Base-by-base conservation (phyloP, 805 yeast genomes). In the Candida methanosorbosa region DNA sequence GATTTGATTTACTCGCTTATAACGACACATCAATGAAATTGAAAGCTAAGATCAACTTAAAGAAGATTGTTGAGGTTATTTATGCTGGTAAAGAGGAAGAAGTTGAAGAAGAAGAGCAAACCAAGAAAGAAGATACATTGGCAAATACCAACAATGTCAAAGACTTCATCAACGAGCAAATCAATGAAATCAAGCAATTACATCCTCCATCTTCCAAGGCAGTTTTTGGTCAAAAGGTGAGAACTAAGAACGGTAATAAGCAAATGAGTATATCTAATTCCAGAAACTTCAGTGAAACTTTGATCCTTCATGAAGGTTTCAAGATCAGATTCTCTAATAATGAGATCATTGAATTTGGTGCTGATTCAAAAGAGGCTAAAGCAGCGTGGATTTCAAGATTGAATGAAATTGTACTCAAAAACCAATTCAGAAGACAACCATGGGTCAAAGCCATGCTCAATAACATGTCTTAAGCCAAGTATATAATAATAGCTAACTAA, bases 281-380 rank as follows among this genome's bases (percentile, higher is more conserved):
- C 40, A 66, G 92, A 57, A 71, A 80, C 49, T 73, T 82, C 50
- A 81, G 88, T 46, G 94, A 83, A 48, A 75, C 81, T 24, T 62
- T 79, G 26, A 56, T 78, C 33, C 63, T 80, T 50, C 80, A 78
- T 40, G 81, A 83, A 41, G 78, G 87, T 11, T 85, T 88, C 66
- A 79, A 79, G 49, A 57, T 88, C 32, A 61, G 65, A 41, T 88
- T 88, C 56, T 69, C 74, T 28, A 82, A 88, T 51, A 88, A 85
- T 5, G 97, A 88, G 56, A 63, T 73, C 4, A 81, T 88, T 34
- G 83, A 78, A 43, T 84, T 90, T 55, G 84, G 83, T n/a, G 90
- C 95, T 14, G 92, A 85, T 35, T 73, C 78, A 29, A 66, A 62
- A 30, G 63, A 55, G 14, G 81, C 75, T 32, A 81, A 78, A 57